Evolutionary conservation across 169 alveolate species (phyloP).

Genomic region (Eimeria praecox): DNA sequence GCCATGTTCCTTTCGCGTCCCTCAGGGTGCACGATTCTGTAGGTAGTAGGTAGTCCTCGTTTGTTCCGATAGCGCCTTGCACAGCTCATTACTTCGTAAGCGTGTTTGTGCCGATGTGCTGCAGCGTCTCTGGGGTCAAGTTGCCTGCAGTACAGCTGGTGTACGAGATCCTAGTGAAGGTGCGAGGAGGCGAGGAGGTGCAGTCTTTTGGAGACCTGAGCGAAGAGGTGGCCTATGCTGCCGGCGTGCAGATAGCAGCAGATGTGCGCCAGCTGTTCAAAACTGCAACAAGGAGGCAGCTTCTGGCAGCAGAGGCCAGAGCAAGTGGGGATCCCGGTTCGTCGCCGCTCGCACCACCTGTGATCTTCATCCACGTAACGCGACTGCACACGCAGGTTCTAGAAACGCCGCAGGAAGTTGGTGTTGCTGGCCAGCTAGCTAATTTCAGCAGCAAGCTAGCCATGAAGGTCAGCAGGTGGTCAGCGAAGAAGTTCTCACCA

Average conservation of each 20-base stretch:
- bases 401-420: not conserved
- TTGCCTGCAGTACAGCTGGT: slow-evolving; percentile 66
- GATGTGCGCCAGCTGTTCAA: slow-evolving; percentile 27
- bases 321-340: not conserved
- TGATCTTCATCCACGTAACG: slow-evolving; percentile 40
- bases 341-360: slow-evolving; percentile 8
- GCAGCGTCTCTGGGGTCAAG: slow-evolving; percentile 46
- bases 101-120: not conserved
- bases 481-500: slow-evolving; percentile 22
- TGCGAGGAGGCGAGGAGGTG: slow-evolving; percentile 22
- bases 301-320: slow-evolving; percentile 48
- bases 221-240: slow-evolving; percentile 64
- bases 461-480: slow-evolving; percentile 54
- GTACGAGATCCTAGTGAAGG: slow-evolving; percentile 2
- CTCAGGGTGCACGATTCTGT: not conserved
- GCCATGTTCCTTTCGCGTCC: not conserved
- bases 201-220: slow-evolving; percentile 5
- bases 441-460: slow-evolving; percentile 61
- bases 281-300: not conserved
- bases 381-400: slow-evolving; percentile 51
- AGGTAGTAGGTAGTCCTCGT: too few relatives aligned
- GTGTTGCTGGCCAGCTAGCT: slow-evolving; percentile 47
- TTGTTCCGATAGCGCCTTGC: not conserved
- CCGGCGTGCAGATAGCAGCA: slow-evolving; percentile 57
- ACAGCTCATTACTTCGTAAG: not conserved